phyloP scores from a whole-genome alignment of 495 filamentous ascomycete genomes.

The Neurospora sp. region DNA sequence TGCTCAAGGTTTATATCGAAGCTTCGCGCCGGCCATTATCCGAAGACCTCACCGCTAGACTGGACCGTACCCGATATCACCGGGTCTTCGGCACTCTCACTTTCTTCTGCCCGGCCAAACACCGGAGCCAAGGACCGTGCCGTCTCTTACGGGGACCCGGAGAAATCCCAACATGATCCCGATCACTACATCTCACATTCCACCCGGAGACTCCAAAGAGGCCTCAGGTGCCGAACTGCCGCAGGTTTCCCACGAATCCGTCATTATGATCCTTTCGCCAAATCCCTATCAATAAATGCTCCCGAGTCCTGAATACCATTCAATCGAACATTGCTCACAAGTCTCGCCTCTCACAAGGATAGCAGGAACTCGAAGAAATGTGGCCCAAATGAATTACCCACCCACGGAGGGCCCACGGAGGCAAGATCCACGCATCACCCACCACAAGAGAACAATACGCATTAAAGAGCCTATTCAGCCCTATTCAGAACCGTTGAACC shows the following conservation, averaged over 20 bases:
- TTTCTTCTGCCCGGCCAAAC: background rate
- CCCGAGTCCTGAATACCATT: background rate
- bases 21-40: background rate
- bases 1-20: background rate
- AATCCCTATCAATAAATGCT: background rate
- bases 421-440: background rate
- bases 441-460: background rate
- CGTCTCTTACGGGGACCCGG: background rate
- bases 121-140: background rate
- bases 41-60: background rate
- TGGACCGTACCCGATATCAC: too few relatives aligned
- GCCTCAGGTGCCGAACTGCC: background rate
- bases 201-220: background rate
- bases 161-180: background rate
- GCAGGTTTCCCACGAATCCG: background rate
- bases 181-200: background rate
- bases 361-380: background rate
- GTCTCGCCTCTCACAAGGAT: background rate
- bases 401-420: background rate
- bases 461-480: background rate
- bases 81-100: too few relatives aligned
- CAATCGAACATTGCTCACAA: background rate
- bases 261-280: background rate
- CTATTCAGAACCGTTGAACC: background rate
- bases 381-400: background rate